phyloP scores from a whole-genome alignment of 768 basidiomycete species.

The Tulasnella sp. region DNA sequence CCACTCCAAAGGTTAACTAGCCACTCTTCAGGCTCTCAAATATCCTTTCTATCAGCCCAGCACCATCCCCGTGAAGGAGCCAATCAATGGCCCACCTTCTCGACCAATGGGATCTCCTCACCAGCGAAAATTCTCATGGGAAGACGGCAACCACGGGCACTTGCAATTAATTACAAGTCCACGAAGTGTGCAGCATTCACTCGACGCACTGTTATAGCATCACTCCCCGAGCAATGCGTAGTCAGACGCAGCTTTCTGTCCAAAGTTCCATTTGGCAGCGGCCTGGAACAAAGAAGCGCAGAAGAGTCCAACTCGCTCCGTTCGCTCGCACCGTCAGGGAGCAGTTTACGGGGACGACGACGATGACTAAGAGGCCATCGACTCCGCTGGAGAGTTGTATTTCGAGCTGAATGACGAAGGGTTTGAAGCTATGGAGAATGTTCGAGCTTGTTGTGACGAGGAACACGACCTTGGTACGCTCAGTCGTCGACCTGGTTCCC shows the following conservation, averaged over 20 bases:
- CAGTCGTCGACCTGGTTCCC: slow-evolving; percentile 36
- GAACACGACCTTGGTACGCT: slow-evolving; percentile 73
- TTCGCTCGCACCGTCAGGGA: slow-evolving; percentile 38
- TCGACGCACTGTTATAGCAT: slow-evolving; percentile 62
- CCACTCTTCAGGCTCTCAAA: slow-evolving; percentile 68
- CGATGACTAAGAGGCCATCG: slow-evolving; percentile 43
- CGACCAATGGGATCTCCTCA: slow-evolving; percentile 31
- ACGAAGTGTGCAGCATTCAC: slow-evolving; percentile 59
- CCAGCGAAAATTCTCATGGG: slow-evolving; percentile 23
- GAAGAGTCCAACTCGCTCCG: slow-evolving; percentile 62
- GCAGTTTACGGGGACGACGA: slow-evolving; percentile 32
- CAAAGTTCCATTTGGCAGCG: slow-evolving; percentile 77
- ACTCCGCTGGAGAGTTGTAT: slow-evolving; percentile 54
- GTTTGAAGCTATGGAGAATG: slow-evolving; percentile 92
- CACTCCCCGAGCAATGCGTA: slow-evolving; percentile 74
- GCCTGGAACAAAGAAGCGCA: slow-evolving; percentile 77
- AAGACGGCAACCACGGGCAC: slow-evolving; percentile 24
- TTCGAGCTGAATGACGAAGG: slow-evolving; percentile 78
- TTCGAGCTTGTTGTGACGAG: slow-evolving; percentile 86
- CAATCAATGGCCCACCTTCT: slow-evolving; percentile 30
- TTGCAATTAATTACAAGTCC: slow-evolving; percentile 49
- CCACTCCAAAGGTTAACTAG: slow-evolving; percentile 8
- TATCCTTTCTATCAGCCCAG: slow-evolving; percentile 80
- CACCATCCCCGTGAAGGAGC: slow-evolving; percentile 32
- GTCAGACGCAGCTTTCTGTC: slow-evolving; percentile 72